A percentile compares a stretch with the other conserved stretches of the same genome.
Evolutionary conservation across 176 grass and related monocot species (phyloP).

Genomic region (Oryza brachyantha): DNA sequence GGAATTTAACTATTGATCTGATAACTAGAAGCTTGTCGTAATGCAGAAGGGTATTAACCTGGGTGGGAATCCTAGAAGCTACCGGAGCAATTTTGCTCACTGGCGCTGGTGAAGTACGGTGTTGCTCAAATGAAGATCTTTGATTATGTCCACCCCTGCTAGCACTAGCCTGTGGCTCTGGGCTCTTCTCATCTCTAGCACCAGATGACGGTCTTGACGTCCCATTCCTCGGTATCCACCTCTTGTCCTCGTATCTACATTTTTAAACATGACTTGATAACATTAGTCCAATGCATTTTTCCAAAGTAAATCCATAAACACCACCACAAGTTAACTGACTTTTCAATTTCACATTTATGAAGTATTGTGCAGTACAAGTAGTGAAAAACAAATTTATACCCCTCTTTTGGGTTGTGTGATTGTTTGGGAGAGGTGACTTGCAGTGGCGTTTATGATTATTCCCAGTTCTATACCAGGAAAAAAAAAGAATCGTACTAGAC

Average conservation of each 20-base stretch:
- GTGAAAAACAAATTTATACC: not conserved
- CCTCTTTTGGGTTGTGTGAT: not conserved
- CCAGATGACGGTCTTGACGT: conserved; percentile 35
- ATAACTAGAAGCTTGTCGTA: not conserved
- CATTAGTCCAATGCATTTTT: conserved; percentile 2
- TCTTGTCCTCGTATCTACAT: conserved; percentile 97
- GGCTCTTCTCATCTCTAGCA: conserved; percentile 53
- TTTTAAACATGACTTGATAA: conserved; percentile 4
- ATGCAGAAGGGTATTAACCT: conserved; percentile 40
- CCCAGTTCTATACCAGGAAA: not conserved
- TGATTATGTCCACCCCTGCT: conserved; percentile 45
- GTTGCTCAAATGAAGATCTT: conserved; percentile 62
- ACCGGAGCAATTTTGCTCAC: conserved; percentile 52
- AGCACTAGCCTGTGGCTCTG: conserved; percentile 44
- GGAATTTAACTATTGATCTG: not conserved
- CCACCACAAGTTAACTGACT: not conserved
- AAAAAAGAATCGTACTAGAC: conserved; percentile 12
- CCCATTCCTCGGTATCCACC: conserved; percentile 82
- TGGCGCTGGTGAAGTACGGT: conserved; percentile 32
- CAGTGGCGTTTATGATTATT: not conserved
- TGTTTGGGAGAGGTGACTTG: not conserved
- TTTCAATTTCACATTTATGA: not conserved
- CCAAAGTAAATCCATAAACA: not conserved
- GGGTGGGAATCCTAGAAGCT: conserved; percentile 49
- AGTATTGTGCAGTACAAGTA: not conserved